Conservation (phyloP, 495 filamentous ascomycete species). For the Penicillium coffeae region DNA sequence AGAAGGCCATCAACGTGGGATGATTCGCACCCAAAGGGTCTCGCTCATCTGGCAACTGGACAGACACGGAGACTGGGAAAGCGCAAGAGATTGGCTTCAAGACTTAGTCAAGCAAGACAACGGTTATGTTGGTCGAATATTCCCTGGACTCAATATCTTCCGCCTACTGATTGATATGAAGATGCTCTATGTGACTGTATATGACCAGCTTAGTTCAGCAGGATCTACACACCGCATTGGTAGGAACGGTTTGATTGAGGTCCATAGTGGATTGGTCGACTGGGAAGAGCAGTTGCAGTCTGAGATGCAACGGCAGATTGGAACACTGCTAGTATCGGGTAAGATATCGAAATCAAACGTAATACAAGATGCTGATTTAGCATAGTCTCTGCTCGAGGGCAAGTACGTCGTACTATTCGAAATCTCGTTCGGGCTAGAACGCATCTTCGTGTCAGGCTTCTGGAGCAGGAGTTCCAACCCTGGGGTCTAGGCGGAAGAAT, state of each 20-base stretch:
- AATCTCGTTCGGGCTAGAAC: neutral
- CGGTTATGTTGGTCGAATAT: constrained; percentile 12
- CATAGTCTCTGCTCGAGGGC: constrained; percentile 4
- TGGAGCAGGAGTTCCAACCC: constrained; percentile 26
- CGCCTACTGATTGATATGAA: neutral
- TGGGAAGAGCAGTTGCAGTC: constrained; percentile 5
- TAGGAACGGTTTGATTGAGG: constrained; percentile 8
- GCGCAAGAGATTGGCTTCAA: constrained; percentile 16
- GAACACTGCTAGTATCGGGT: constrained; percentile 27
- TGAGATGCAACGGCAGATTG: constrained; percentile 5
- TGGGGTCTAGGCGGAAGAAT: constrained; percentile 7
- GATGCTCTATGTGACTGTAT: constrained; percentile 12
- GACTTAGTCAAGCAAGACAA: constrained; percentile 16
- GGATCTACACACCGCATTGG: constrained; percentile 3
- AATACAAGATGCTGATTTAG: neutral
- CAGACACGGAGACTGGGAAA: constrained; percentile 17
- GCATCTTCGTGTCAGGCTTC: neutral
- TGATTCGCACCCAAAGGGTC: constrained; percentile 27
- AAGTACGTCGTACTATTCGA: constrained; percentile 3
- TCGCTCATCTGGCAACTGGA: constrained; percentile 30
- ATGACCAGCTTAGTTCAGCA: constrained; percentile 3
- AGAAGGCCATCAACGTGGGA: constrained; percentile 21
- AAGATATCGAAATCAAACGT: constrained; percentile 2
- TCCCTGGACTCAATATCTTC: neutral
- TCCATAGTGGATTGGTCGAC: constrained; percentile 4